Evolutionary conservation across 2,329 filamentous ascomycete species (phyloP).

Genomic region (Trichoderma lentiforme): DNA sequence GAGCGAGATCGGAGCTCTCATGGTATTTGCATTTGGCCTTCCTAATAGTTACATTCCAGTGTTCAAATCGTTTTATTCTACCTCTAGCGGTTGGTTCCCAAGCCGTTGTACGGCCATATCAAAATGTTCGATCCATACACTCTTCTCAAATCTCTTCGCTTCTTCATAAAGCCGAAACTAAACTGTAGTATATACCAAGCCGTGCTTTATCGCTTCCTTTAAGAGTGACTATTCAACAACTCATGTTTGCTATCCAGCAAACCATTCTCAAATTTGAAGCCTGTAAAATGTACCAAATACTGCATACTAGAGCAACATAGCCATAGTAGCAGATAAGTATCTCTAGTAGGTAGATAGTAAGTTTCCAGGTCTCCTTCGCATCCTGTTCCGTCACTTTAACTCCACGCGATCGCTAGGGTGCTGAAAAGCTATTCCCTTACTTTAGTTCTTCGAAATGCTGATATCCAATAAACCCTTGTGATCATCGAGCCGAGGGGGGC

Average conservation of each 20-base stretch:
- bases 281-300: background rate
- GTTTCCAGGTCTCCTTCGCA: too few species aligned
- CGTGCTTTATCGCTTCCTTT: background rate
- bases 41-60: background rate
- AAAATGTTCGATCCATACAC: background rate
- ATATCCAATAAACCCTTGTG: background rate
- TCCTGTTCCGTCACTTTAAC: too few species aligned
- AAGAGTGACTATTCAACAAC: background rate
- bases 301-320: background rate
- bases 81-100: background rate
- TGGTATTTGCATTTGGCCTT: background rate
- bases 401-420: too few species aligned
- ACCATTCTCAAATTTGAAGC: background rate
- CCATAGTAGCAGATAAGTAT: too few species aligned
- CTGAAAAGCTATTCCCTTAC: too few species aligned
- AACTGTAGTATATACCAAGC: background rate
- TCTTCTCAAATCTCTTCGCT: too few species aligned
- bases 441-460: background rate
- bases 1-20: background rate
- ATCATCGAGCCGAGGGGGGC: background rate
- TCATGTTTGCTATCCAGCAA: too few species aligned
- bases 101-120: background rate
- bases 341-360: too few species aligned
- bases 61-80: background rate
- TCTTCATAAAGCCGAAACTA: background rate